phyloP scores from a whole-genome alignment of 2,329 filamentous ascomycete species.

The Albifimbria verrucaria region DNA sequence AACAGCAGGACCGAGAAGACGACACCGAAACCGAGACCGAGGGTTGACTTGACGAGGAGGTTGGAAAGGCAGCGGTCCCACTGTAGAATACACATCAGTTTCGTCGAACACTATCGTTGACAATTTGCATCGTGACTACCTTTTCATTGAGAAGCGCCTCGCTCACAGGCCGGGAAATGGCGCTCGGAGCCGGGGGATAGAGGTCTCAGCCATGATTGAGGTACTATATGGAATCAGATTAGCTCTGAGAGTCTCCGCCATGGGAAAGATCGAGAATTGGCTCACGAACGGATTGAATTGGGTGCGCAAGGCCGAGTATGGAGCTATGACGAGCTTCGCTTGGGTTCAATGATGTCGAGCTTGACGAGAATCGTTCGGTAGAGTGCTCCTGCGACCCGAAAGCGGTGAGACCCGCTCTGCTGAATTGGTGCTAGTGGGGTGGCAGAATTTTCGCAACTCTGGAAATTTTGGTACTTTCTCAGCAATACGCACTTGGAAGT shows the following conservation, averaged over 20 bases:
- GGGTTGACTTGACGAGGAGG: constrained; percentile 90
- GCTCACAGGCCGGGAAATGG: constrained; percentile 82
- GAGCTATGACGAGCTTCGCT: constrained; percentile 28
- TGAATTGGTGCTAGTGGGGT: constrained; percentile 17
- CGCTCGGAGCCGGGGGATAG: constrained; percentile 51
- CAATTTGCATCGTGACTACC: constrained; percentile 49
- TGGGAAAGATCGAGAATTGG: constrained; percentile 13
- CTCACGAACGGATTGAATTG: constrained; percentile 18
- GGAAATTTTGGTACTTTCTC: constrained; percentile 7
- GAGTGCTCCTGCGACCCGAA: constrained; percentile 31
- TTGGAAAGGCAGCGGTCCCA: constrained; percentile 99
- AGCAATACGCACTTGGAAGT: background rate
- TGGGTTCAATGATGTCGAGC: constrained; percentile 30
- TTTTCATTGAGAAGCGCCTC: constrained; percentile 99
- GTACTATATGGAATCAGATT: constrained; percentile 11
- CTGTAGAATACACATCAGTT: constrained; percentile 44
- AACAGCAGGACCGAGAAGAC: constrained; percentile 98
- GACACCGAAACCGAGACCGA: constrained; percentile 95
- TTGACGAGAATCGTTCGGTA: constrained; percentile 35
- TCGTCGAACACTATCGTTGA: background rate
- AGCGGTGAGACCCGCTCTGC: constrained; percentile 36
- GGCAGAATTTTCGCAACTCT: constrained; percentile 49
- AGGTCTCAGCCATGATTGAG: constrained; percentile 53
- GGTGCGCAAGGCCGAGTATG: constrained; percentile 16
- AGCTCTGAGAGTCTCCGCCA: constrained; percentile 12